phyloP scores from a whole-genome alignment of 139 green algal species.

The Helicosporidium sp. region DNA sequence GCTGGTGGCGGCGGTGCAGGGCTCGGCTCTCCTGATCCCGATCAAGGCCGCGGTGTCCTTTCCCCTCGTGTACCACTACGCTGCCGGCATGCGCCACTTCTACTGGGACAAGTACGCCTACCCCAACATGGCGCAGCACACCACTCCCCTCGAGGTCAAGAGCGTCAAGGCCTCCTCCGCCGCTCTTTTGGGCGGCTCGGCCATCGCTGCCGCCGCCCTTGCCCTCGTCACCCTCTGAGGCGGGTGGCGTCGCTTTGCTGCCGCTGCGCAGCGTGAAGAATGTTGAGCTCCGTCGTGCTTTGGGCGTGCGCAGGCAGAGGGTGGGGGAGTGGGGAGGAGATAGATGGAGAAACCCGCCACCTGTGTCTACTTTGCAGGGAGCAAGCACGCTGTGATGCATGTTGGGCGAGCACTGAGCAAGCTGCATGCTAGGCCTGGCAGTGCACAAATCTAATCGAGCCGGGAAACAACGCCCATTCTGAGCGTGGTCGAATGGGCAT shows the following conservation, averaged over 20 bases:
- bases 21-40: constrained; percentile 37
- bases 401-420: too few relatives aligned
- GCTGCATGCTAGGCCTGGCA: too few relatives aligned
- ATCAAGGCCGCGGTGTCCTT: constrained; percentile 52
- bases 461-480: too few relatives aligned
- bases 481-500: too few relatives aligned
- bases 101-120: constrained; percentile 64
- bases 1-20: constrained; percentile 32
- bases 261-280: too few relatives aligned
- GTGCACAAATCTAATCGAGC: too few relatives aligned
- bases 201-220: constrained; percentile 10
- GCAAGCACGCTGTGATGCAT: too few relatives aligned
- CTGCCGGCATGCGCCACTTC: constrained; percentile 60
- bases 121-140: constrained; percentile 49
- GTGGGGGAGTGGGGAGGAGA: too few relatives aligned
- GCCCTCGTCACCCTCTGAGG: constrained; percentile 11
- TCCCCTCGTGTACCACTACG: constrained; percentile 77
- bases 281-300: background rate
- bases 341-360: too few relatives aligned
- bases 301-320: too few relatives aligned
- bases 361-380: too few relatives aligned
- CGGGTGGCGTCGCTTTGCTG: background rate
- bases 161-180: constrained; percentile 33
- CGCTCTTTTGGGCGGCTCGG: constrained; percentile 26
- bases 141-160: constrained; percentile 42